A percentile compares a stretch with the other conserved stretches of the same genome.
These are phyloP conservation scores for Termitomyces sp. DNA, from an alignment of 1,284 basidiomycete genomes.

Conservation along the genomic window DNA sequence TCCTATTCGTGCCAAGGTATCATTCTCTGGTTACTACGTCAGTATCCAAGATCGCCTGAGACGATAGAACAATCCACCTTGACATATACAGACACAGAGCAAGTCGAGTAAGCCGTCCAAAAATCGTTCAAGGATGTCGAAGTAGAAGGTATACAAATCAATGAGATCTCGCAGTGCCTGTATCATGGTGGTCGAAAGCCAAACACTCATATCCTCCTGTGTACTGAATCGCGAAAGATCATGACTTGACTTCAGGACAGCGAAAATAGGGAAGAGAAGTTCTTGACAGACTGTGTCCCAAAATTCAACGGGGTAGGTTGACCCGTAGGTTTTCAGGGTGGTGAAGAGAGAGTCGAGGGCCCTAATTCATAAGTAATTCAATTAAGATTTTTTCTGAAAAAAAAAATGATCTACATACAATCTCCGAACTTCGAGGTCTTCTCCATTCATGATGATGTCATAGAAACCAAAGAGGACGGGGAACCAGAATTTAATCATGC, in stretches of 20 bases:
- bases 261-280: constrained; percentile 97
- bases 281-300: constrained; percentile 99
- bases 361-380: constrained; percentile 35
- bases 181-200: constrained; percentile 99
- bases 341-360: constrained; percentile 95
- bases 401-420: constrained; percentile 54
- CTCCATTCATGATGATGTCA: constrained; percentile 99
- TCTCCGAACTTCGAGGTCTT: constrained; percentile 95
- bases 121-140: constrained; percentile 86
- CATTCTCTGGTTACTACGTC: constrained; percentile 71
- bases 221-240: constrained; percentile 92
- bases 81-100: constrained; percentile 96
- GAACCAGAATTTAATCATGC: constrained; percentile 96
- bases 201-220: constrained; percentile 99
- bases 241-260: constrained; percentile 86
- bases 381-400: background rate
- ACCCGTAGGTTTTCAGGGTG: constrained; percentile 89
- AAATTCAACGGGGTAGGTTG: constrained; percentile 85
- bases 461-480: constrained; percentile 96
- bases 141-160: constrained; percentile 95
- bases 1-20: constrained; percentile 96
- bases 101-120: constrained; percentile 91
- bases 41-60: constrained; percentile 2
- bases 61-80: constrained; percentile 54
- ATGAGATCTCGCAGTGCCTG: constrained; percentile 95